Percentiles rank a stretch among this genome's conserved stretches.
These are phyloP conservation scores for Triticum dicoccoides DNA, from an alignment of 176 grass and related monocot genomes.

Conservation along the genomic window DNA sequence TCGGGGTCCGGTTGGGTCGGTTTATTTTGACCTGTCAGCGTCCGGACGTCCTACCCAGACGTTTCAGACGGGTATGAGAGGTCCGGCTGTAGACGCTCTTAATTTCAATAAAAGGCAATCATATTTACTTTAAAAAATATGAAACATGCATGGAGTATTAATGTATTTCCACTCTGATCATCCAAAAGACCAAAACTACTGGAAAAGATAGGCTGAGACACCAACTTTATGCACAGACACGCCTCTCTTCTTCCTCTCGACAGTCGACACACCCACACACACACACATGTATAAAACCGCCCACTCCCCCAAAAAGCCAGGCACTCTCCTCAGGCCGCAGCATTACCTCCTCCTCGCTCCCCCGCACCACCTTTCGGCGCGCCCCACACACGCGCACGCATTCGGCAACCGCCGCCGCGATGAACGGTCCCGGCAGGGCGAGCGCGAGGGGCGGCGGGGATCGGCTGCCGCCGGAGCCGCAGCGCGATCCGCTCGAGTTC, in stretches of 20 bases:
- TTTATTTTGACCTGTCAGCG: no score
- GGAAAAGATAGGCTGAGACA: neutral
- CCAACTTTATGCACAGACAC: neutral
- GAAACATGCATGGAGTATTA: neutral
- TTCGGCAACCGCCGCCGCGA: slow-evolving; percentile 6
- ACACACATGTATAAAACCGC: slow-evolving; percentile 38
- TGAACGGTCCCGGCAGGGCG: slow-evolving; percentile 15
- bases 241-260: neutral
- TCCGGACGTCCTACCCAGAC: no score
- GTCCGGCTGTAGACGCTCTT: no score
- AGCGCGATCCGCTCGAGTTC: slow-evolving; percentile 77
- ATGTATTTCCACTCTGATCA: neutral
- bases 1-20: no score
- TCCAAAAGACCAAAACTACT: neutral
- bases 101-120: no score
- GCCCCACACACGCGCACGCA: neutral
- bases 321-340: neutral
- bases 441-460: neutral
- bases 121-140: no score
- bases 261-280: neutral
- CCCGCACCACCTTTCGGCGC: slow-evolving; percentile 9
- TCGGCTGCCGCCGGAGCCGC: slow-evolving; percentile 41
- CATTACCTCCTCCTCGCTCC: neutral
- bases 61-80: no score
- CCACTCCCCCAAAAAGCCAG: slow-evolving; percentile 25